These are phyloP conservation scores for Aeschynomene evenia DNA, from an alignment of 306 rosid genomes.

Conservation along the genomic window DNA sequence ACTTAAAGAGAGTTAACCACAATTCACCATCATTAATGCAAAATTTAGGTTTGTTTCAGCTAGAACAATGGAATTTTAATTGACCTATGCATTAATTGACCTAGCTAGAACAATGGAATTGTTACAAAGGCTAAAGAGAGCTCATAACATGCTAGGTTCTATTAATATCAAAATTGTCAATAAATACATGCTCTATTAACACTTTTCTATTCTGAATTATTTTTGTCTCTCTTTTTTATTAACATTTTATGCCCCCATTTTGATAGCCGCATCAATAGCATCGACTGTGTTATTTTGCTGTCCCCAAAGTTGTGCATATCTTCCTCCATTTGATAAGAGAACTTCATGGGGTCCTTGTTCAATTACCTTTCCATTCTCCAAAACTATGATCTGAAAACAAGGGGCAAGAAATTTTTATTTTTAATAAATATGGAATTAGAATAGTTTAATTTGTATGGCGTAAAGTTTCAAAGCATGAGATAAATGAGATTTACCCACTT, in stretches of 20 bases:
- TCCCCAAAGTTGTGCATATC: constrained; percentile 98
- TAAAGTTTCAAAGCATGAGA: too few species aligned
- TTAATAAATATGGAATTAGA: too few species aligned
- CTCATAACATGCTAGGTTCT: not conserved
- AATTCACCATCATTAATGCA: not conserved
- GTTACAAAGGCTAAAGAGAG: not conserved
- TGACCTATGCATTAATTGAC: constrained; percentile 12
- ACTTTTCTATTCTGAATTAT: constrained; percentile 7
- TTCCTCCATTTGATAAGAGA: constrained; percentile 76
- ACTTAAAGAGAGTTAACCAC: not conserved
- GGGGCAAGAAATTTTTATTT: not conserved
- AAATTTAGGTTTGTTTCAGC: not conserved
- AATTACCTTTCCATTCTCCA: constrained; percentile 90
- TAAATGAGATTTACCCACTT: too few species aligned
- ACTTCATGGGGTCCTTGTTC: constrained; percentile 94
- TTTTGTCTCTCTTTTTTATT: not conserved
- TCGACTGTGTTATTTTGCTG: constrained; percentile 88
- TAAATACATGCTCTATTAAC: constrained; percentile 1
- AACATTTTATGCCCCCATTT: constrained; percentile 44
- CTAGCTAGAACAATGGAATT: constrained; percentile 6
- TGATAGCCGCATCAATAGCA: constrained; percentile 61
- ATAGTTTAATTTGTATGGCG: too few species aligned
- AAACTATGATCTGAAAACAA: constrained; percentile 71
- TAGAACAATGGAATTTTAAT: too few species aligned
- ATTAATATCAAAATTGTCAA: constrained; percentile 14